Percentiles rank a stretch among this genome's conserved stretches.
phyloP scores from a whole-genome alignment of 768 basidiomycete genomes.

The Macrolepiota fuliginosa region DNA sequence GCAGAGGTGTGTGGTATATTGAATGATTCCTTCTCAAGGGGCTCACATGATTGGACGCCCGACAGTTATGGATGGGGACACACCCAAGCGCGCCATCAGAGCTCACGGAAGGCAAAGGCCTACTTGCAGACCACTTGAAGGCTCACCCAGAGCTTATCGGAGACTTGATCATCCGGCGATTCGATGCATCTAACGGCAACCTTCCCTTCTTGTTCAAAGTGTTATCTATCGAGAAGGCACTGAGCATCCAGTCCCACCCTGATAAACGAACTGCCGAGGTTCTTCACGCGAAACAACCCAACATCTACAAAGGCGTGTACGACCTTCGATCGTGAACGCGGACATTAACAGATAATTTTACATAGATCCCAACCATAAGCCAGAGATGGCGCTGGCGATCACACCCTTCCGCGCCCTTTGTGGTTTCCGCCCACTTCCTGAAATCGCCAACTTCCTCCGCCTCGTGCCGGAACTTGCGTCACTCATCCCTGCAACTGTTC shows the following conservation, averaged over 20 bases:
- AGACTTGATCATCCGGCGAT: constrained; percentile 47
- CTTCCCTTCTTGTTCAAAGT: constrained; percentile 94
- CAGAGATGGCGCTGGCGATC: constrained; percentile 97
- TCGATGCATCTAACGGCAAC: constrained; percentile 57
- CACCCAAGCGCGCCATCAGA: constrained; percentile 66
- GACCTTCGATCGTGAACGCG: background rate
- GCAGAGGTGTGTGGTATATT: constrained; percentile 70
- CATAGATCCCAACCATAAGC: constrained; percentile 93
- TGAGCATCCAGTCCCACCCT: constrained; percentile 92
- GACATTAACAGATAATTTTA: background rate
- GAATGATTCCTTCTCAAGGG: background rate
- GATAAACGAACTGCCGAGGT: constrained; percentile 78
- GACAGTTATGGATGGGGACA: constrained; percentile 98
- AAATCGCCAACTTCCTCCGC: constrained; percentile 66
- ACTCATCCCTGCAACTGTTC: constrained; percentile 60
- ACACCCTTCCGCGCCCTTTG: constrained; percentile 90
- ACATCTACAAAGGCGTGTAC: constrained; percentile 85
- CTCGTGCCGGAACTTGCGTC: constrained; percentile 73
- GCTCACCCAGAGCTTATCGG: constrained; percentile 72
- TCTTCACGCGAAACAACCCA: constrained; percentile 65
- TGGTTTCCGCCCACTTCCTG: constrained; percentile 82
- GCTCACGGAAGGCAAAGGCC: constrained; percentile 32
- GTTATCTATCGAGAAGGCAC: constrained; percentile 82
- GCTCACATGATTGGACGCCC: constrained; percentile 10
- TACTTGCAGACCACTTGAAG: constrained; percentile 60